Base-by-base conservation (phyloP, 495 filamentous ascomycete genomes). In the Sphaerosporella brunnea region DNA sequence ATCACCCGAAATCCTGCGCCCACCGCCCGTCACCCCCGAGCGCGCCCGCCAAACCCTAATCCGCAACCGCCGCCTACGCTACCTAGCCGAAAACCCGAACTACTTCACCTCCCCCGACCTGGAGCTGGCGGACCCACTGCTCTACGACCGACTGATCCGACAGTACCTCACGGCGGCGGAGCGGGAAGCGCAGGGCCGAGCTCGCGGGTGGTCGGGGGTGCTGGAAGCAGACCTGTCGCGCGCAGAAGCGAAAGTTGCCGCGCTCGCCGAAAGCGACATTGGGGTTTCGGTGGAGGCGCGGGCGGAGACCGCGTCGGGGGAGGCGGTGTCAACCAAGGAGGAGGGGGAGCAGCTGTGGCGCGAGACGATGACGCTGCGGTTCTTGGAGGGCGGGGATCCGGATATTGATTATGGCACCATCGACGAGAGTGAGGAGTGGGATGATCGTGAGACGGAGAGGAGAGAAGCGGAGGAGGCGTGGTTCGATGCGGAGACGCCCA, bases 141-240 rank as follows among this genome's bases (percentile, higher is more conserved):
- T 84, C 23, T 86, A 85, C 64, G 82, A 87, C 60, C 77, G 78
- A 36, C 66, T 81, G 16, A 73, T 87, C 56, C 73, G 82, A 19
- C 77, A 77, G 46, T 85, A 84, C 56, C 79, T 83, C 48, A 76
- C 75, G 2, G 56, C 79, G 0, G 65, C 72, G 13, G 82, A 87
- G 61, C 69, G 82, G 39, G 79, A 84, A 63, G 74, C 68, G 4
- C 77, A 82, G 55, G 81, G 80, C 1, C 72, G 72, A 4, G 65
- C 63, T 7, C 80, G 80, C 59, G 81, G 82, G 0, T 84, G 80
- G 61, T 74, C 77, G 2, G 79, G 79, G 2, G 64, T 76, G 8
- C 63, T 85, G 2, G 72, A 84, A 60, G 72, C 81, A 10, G 80
- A 84, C 58, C 55, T 85, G 1, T 60, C 68, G 37, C 73, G 82